Evolutionary conservation across 148 eudicot genomes (phyloP), one percentile per base, ranked within the genome.

Genomic region (Chenopodium suecicum): DNA sequence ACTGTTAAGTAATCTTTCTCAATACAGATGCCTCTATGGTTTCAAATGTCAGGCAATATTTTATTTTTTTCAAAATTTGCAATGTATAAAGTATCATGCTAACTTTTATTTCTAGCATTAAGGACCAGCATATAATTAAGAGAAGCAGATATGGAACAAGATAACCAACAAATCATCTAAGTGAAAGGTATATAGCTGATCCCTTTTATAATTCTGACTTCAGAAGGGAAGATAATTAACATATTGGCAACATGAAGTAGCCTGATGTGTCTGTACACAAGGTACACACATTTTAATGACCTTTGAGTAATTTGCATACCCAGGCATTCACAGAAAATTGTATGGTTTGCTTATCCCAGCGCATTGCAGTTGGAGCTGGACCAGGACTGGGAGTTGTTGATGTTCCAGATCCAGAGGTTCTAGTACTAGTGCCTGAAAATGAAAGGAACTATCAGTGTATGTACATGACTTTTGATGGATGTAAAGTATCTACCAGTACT

Each of bases 241-340:
- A 14, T 13, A 17, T 52, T 27, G 34, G 19, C 23, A 62, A 9
- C 19, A 25, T 62, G 56, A 70, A 80, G 66, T 4, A 47, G 73
- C 56, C 58, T 58, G 62, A 8, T 46, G 37, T 2, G 34, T 68
- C 73, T 67, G 5, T 23, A 83, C 41, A 77, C 16, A 78, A 64
- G 31, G 47, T 62, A 37, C 22, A 75, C 4, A 73, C 58, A 25
- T 60, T 70, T 70, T 27, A 19, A 34, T 44, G 56, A 6, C 29
- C 14, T 29, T 56, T 63, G 34, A 81, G n/a, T 60, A 78, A 47
- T 56, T 76, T 31, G 65, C 87, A 44, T 91, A 95, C 99, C 98
- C 99, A 95, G 79, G 97, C 98, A 89, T 94, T 92, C 86, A 92
- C 89, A 77, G 99, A 90, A 86, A 95, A 95, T 70, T 87, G 97